These are phyloP conservation scores for Picea abies DNA, from an alignment of 83 land plant species.

Conservation along the genomic window DNA sequence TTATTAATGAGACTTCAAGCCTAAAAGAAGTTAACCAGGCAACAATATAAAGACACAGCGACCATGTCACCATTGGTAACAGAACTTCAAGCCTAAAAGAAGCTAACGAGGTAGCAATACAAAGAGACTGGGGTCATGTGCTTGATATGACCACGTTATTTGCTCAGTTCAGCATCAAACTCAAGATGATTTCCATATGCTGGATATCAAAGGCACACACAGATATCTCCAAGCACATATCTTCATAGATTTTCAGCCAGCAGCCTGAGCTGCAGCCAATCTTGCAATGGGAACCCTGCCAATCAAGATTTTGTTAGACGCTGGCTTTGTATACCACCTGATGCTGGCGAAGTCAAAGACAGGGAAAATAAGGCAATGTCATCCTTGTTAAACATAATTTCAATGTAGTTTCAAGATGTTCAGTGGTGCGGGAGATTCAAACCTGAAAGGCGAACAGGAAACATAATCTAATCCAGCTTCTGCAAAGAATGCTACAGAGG, in stretches of 20 bases:
- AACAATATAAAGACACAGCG: too few relatives aligned
- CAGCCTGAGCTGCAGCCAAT: constrained; percentile 96
- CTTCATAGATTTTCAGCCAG: constrained; percentile 23
- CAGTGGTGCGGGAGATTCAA: not conserved
- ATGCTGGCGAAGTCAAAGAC: not conserved
- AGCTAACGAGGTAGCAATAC: too few relatives aligned
- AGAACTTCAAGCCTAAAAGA: too few relatives aligned
- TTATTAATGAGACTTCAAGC: too few relatives aligned
- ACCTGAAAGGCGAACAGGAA: constrained; percentile 99
- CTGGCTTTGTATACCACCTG: not conserved
- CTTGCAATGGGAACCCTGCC: constrained; percentile 95
- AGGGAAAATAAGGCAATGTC: not conserved
- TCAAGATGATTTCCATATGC: too few relatives aligned
- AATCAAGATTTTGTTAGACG: not conserved
- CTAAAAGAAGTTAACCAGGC: too few relatives aligned
- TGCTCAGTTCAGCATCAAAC: too few relatives aligned
- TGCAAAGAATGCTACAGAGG: constrained; percentile 93
- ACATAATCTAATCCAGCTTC: constrained; percentile 93
- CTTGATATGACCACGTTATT: too few relatives aligned
- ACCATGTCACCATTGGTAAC: too few relatives aligned
- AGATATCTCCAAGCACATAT: too few relatives aligned
- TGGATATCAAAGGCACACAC: too few relatives aligned
- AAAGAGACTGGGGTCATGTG: too few relatives aligned
- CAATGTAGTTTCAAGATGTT: not conserved
- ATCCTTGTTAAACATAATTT: not conserved